Evolutionary conservation across 1,139 yeast species (phyloP), one percentile per base, ranked within the genome.

Genomic region (Debaryomyces robertsiae): DNA sequence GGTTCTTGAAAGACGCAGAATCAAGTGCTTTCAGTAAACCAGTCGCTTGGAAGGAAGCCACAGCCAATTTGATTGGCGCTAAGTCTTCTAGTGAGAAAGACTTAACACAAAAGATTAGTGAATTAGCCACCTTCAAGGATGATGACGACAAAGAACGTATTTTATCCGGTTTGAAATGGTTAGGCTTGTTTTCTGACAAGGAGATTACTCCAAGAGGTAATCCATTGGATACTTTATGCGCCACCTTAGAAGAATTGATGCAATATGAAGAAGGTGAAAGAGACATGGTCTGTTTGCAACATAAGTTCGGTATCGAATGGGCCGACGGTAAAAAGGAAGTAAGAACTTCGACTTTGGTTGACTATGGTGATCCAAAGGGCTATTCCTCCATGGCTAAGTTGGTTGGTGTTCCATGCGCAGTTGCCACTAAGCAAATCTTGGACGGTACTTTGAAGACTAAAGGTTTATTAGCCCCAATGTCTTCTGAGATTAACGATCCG

Each of bases 331-430:
- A 82, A 52, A 79, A 77, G 44, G 98, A 93, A 73, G 78, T 84
- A 50, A 89, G 98, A 77, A 91, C 98, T 45, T 86, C 98, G 22
- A 93, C 98, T 49, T 77, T 93, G 64, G 93, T 90, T 38, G 96
- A 90, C 69, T 89, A 87, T 67, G 98, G 98, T 74, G 82, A 79
- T 56, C 89, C 89, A 57, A 81, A 86, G 46, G 97, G 98, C 44
- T 93, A 91, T 81, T 86, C 96, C 33, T 91, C 98, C 38, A 93
- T 93, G 98, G 98, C 98, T 54, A 91, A 93, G 65, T 79, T 89
- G 54, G 98, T 93, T 45, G 98, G 98, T 74, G 94, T 90, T 52
- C 98, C 98, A 53, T 93, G 96, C 70, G 97, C 97, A 45, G 95
- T 93, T 64, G 98, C 98, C 30, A 77, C 85, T 48, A 82, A 82